phyloP scores from a whole-genome alignment of 192 early-diverging fungal genomes.

The Gaertneriomyces sp. region DNA sequence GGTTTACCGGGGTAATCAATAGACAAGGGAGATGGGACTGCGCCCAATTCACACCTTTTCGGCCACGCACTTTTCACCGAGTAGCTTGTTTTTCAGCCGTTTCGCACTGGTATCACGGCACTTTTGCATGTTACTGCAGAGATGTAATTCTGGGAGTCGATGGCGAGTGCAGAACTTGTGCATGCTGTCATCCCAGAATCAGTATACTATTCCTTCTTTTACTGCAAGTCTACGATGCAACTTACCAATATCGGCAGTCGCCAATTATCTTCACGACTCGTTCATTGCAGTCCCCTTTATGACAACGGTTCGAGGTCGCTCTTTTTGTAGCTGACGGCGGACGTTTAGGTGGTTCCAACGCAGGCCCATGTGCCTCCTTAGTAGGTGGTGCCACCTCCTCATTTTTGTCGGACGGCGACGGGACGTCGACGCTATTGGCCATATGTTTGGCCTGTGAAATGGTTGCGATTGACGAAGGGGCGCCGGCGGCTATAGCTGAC shows the following conservation, averaged over 20 bases:
- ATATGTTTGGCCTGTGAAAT: too few species aligned
- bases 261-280: constrained; percentile 65
- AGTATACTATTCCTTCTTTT: not conserved
- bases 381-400: too few species aligned
- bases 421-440: too few species aligned
- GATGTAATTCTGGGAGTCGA: constrained; percentile 70
- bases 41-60: constrained; percentile 55
- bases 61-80: constrained; percentile 68
- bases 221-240: not conserved
- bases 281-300: constrained; percentile 15
- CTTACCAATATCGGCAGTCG: constrained; percentile 58
- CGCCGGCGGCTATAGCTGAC: too few species aligned
- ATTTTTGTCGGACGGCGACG: too few species aligned
- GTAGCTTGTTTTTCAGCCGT: constrained; percentile 52
- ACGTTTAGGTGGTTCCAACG: too few species aligned
- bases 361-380: too few species aligned
- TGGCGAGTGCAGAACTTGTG: constrained; percentile 66
- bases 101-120: constrained; percentile 60
- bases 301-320: not conserved
- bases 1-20: too few species aligned
- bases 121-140: constrained; percentile 60
- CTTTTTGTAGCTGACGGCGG: too few species aligned
- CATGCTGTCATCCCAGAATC: not conserved
- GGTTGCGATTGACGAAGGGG: too few species aligned
- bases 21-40: too few species aligned